phyloP scores from a whole-genome alignment of 2,329 filamentous ascomycete genomes.

The Fusarium nanum region DNA sequence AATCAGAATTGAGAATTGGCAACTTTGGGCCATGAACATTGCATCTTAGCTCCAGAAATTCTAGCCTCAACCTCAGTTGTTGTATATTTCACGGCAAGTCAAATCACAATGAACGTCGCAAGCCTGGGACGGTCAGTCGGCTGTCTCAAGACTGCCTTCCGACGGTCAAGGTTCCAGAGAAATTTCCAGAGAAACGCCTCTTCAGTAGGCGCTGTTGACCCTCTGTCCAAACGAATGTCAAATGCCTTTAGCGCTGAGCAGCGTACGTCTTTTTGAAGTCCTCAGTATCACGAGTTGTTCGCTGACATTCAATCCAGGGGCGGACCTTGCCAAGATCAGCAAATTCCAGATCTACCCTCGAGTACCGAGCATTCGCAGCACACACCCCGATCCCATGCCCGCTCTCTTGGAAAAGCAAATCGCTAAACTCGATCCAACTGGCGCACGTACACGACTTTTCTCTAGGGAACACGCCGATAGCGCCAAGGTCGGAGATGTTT shows the following conservation, averaged over 20 bases:
- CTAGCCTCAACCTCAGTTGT: slow-evolving; percentile 40
- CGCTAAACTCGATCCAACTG: slow-evolving; percentile 82
- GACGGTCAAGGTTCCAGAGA: slow-evolving; percentile 66
- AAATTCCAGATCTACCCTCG: slow-evolving; percentile 67
- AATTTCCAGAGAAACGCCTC: slow-evolving; percentile 60
- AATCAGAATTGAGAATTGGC: slow-evolving; percentile 51
- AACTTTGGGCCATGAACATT: slow-evolving; percentile 19
- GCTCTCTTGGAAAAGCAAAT: slow-evolving; percentile 77
- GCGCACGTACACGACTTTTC: slow-evolving; percentile 85
- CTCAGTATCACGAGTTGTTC: background rate
- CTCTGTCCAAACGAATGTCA: slow-evolving; percentile 22
- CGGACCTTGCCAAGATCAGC: slow-evolving; percentile 51
- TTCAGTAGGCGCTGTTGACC: slow-evolving; percentile 49
- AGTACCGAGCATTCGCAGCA: slow-evolving; percentile 64
- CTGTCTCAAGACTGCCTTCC: slow-evolving; percentile 74
- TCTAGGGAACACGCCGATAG: slow-evolving; percentile 79
- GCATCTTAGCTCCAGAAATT: slow-evolving; percentile 45
- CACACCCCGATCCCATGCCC: slow-evolving; percentile 75
- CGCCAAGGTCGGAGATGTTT: slow-evolving; percentile 86
- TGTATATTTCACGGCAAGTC: slow-evolving; percentile 37
- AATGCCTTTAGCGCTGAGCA: slow-evolving; percentile 50
- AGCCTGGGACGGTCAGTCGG: slow-evolving; percentile 73
- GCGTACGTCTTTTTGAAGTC: slow-evolving; percentile 47
- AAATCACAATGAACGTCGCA: slow-evolving; percentile 68
- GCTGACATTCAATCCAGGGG: slow-evolving; percentile 45